phyloP scores from a whole-genome alignment of 73 alveolate species.

The Symbiodinium pilosum region DNA sequence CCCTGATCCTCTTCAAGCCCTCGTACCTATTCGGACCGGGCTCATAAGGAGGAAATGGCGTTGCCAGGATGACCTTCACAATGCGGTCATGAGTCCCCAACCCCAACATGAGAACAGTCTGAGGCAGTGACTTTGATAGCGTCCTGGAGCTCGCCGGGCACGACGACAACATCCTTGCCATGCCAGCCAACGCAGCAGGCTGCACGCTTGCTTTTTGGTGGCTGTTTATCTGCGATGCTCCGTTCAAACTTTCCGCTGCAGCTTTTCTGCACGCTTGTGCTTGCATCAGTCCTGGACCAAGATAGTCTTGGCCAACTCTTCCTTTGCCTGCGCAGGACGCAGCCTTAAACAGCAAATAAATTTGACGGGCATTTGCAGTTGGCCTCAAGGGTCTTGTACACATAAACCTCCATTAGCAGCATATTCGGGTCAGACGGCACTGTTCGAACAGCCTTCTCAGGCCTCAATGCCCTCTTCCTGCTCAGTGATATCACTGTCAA shows the following conservation, averaged over 20 bases:
- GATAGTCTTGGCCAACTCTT: conserved; percentile 22
- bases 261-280: not conserved
- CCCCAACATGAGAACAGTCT: too few relatives aligned
- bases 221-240: not conserved
- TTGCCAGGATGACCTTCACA: conserved; percentile 55
- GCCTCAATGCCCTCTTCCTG: conserved; percentile 72
- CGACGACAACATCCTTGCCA: conserved; percentile 63
- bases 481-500: conserved; percentile 66
- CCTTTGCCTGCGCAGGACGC: conserved; percentile 32
- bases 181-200: too few relatives aligned
- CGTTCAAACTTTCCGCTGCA: not conserved
- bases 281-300: not conserved
- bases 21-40: conserved; percentile 18
- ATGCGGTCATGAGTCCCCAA: too few relatives aligned
- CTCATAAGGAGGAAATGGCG: conserved; percentile 71
- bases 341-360: not conserved
- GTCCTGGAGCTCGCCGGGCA: conserved; percentile 52
- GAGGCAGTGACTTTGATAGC: conserved; percentile 61
- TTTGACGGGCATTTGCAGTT: not conserved
- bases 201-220: too few relatives aligned
- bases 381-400: conserved; percentile 62
- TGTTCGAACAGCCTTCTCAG: too few relatives aligned
- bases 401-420: conserved; percentile 40
- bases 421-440: too few relatives aligned
- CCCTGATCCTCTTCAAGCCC: not conserved